Evolutionary conservation across 345 rosid genomes (phyloP), one percentile per base, ranked within the genome.

Genomic region (Boechera stricta): DNA sequence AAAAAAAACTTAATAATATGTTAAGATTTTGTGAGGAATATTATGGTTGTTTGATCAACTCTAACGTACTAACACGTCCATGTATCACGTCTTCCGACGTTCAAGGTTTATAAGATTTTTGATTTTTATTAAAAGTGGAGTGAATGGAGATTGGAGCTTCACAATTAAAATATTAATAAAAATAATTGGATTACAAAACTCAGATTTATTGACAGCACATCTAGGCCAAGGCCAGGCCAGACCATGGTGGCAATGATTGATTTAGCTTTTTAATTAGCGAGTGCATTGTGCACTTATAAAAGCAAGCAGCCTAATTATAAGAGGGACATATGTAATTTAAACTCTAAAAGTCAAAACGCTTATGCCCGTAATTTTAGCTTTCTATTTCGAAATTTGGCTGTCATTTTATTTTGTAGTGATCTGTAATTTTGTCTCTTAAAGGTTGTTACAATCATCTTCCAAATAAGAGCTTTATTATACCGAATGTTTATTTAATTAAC

Each of bases 171-270:
- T 18, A 68, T 18, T 10, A 24, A 42, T 4, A 53, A 11, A 16
- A 77, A 77, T 54, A 33, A 54, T 52, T 42, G 57, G 71, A 54
- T 44, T 54, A 55, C 42, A 10, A 69, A 51, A 52, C 70, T 77
- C 73, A 53, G 64, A 69, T 62, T 69, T 77, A 62, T 35, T 42
- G 80, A 76, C 80, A 76, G 80, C 80, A 76, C 75, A 76, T 62
- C 13, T 69, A 76, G 74, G 79, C 56, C 74, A 76, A n/a, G 28
- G 79, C 54, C 79, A 76, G 79, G 66, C 4, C 7, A 69, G 47
- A 52, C 49, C 49, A 76, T 41, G 69, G 63, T 76, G 75, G 57
- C 75, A 76, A 76, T 76, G 75, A 76, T 76, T 76, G 74, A 15
- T 60, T 49, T 59, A 18, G 7, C 69, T 60, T 76, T 68, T 31